phyloP scores from a whole-genome alignment of 495 filamentous ascomycete species.

The Aspergillus bertholletiae region DNA sequence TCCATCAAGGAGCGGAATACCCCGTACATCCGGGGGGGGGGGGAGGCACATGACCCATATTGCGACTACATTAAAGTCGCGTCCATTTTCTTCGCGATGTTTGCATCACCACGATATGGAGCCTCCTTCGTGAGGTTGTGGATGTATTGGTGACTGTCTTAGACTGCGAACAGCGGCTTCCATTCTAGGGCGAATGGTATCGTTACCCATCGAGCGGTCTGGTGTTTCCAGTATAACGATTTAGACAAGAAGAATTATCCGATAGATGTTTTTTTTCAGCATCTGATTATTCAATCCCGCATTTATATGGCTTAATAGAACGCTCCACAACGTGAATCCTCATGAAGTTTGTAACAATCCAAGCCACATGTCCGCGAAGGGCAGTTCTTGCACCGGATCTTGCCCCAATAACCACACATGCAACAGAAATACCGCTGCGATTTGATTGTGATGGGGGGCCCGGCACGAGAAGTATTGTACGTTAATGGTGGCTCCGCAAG shows the following conservation, averaged over 20 bases:
- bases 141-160: no score
- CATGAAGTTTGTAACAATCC: slow-evolving; percentile 75
- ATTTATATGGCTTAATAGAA: slow-evolving; percentile 34
- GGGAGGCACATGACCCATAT: no score
- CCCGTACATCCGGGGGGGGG: no score
- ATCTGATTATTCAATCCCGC: no score
- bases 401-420: slow-evolving; percentile 91
- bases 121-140: not conserved
- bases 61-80: no score
- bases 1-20: no score
- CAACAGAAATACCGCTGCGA: slow-evolving; percentile 76
- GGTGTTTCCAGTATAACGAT: no score
- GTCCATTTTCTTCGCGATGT: no score
- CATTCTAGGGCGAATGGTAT: no score
- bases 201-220: no score
- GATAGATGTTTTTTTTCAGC: not conserved
- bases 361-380: slow-evolving; percentile 76
- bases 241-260: not conserved
- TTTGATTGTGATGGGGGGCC: slow-evolving; percentile 46
- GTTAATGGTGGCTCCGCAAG: slow-evolving; percentile 68
- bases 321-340: slow-evolving; percentile 73
- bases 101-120: not conserved
- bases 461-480: slow-evolving; percentile 73
- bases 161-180: no score
- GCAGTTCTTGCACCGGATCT: slow-evolving; percentile 80